Evolutionary conservation across 306 rosid species (phyloP), one percentile per base, ranked within the genome.

Genomic region (Hippophae rhamnoides): DNA sequence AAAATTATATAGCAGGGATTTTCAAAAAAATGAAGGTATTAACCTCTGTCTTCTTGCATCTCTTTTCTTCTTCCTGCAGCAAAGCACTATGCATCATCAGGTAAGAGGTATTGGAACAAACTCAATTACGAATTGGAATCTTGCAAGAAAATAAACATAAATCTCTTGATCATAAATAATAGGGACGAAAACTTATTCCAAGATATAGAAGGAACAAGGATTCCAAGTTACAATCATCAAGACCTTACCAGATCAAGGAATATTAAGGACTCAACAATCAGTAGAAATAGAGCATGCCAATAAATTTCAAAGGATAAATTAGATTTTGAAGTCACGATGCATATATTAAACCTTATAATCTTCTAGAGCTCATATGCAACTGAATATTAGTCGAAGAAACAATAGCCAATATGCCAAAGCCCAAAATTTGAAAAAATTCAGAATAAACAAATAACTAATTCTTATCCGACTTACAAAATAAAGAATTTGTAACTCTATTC

Each of bases 1-100:
- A 46, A 9, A 3, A 25, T 9, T 5, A 25, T 6, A 13, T 1
- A 47, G 1, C 27, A 1, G 41, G 57, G 57, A 5, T 9, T 47
- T 47, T 47, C 41, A 43, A 56, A 31, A 18, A 31, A 31, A 31
- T 1, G 38, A 31, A 31, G 3, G 3, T 31, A 31, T 31, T 45
- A 42, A 53, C 80, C 72, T 62, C 50, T 7, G 41, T 55, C 57
- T 56, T 53, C 61, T 48, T 6, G 68, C 73, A 57, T 55, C 81
- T 71, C 64, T 66, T 59, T 60, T 71, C 70, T 59, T 76, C 81
- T 71, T 67, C 72, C 81, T 76, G 71, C 56, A 26, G 7, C 23
- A 41, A 60, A 52, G 50, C 42, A 70, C 43, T 11, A 47, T 12
- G 25, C 63, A 41, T 38, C 43, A 9, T 55, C 6, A 66, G 47